A percentile compares a stretch with the other conserved stretches of the same genome.
Evolutionary conservation across 495 filamentous ascomycete species (phyloP).

Genomic region (Penicillium paxilli): DNA sequence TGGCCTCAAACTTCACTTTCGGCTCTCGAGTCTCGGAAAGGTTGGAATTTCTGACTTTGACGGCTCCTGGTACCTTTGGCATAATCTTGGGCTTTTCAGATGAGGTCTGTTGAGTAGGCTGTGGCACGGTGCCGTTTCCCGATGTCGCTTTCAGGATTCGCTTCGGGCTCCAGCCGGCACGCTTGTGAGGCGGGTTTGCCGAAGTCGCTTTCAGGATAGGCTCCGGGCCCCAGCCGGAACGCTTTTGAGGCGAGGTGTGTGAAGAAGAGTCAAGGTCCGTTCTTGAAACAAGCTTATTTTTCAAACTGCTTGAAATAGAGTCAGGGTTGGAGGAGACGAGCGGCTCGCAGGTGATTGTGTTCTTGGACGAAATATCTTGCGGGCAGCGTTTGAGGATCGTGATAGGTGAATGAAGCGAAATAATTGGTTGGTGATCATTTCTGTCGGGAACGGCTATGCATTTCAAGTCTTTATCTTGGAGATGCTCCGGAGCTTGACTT

Average conservation of each 20-base stretch:
- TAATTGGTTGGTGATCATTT: background rate
- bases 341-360: background rate
- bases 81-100: background rate
- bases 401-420: constrained; percentile 4
- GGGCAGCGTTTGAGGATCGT: constrained; percentile 21
- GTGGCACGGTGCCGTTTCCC: background rate
- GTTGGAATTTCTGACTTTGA: background rate
- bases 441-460: background rate
- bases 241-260: background rate
- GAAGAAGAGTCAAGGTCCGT: background rate
- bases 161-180: background rate
- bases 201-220: background rate
- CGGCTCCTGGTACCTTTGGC: background rate
- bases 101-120: background rate
- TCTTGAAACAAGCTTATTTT: background rate
- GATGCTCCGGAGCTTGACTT: constrained; percentile 5
- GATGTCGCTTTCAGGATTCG: background rate
- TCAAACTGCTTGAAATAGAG: background rate
- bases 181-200: background rate
- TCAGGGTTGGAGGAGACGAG: background rate
- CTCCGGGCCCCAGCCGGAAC: background rate
- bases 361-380: background rate
- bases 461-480: background rate
- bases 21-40: background rate
- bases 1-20: background rate